Evolutionary conservation across 2,329 filamentous ascomycete genomes (phyloP).

Genomic region (Penicillium sp.): DNA sequence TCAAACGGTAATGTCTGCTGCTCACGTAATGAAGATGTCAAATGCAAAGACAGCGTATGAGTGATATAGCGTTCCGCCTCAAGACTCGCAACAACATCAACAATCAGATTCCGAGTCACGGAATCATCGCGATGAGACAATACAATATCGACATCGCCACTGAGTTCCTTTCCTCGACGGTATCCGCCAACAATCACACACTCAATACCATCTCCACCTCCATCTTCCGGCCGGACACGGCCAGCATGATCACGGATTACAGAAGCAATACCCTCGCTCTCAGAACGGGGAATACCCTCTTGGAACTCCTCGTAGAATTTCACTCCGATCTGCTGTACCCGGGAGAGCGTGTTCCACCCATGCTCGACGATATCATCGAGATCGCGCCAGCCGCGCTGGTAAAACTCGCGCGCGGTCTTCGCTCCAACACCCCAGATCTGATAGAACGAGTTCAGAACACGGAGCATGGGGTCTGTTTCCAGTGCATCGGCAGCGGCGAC

Average conservation of each 20-base stretch:
- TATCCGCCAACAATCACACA: constrained; percentile 76
- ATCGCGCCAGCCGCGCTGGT: constrained; percentile 72
- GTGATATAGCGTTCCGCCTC: constrained; percentile 72
- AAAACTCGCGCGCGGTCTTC: constrained; percentile 75
- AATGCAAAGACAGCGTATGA: constrained; percentile 72
- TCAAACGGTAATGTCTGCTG: constrained; percentile 64
- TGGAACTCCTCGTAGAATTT: constrained; percentile 91
- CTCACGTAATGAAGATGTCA: constrained; percentile 68
- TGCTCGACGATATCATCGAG: constrained; percentile 82
- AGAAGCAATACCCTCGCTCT: constrained; percentile 69
- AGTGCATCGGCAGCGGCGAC: constrained; percentile 65
- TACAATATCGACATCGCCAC: constrained; percentile 83
- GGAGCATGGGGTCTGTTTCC: constrained; percentile 63
- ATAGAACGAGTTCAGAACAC: constrained; percentile 69
- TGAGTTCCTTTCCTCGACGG: constrained; percentile 69
- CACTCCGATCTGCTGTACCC: constrained; percentile 88
- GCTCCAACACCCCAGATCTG: constrained; percentile 91
- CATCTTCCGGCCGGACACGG: constrained; percentile 52
- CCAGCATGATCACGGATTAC: constrained; percentile 68
- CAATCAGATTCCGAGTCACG: constrained; percentile 68
- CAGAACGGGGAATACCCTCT: constrained; percentile 66
- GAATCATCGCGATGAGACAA: constrained; percentile 73
- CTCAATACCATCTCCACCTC: constrained; percentile 53
- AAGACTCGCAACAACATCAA: constrained; percentile 67
- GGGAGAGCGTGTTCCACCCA: constrained; percentile 71